Evolutionary conservation across 2,329 filamentous ascomycete species (phyloP).

Genomic region (Fusarium sp.): DNA sequence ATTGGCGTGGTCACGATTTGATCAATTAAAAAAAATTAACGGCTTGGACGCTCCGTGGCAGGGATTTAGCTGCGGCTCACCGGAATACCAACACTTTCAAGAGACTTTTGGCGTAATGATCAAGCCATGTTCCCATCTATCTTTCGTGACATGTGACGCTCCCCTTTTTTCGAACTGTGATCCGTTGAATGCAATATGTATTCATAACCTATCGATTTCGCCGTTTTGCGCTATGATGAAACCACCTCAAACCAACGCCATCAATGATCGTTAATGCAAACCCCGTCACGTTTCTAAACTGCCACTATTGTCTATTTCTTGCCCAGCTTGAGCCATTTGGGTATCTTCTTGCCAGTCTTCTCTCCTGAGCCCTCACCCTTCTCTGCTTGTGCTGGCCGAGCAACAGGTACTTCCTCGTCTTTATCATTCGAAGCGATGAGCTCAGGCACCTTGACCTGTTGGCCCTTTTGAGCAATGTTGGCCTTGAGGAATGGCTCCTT

Average conservation of each 20-base stretch:
- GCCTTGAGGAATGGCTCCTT: slow-evolving; percentile 69
- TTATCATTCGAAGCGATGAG: slow-evolving; percentile 58
- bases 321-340: slow-evolving; percentile 80
- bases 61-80: slow-evolving; percentile 49
- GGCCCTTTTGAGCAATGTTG: slow-evolving; percentile 70
- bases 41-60: slow-evolving; percentile 49
- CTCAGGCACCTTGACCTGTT: slow-evolving; percentile 74
- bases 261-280: slow-evolving; percentile 18
- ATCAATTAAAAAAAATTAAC: slow-evolving; percentile 47
- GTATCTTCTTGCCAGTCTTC: slow-evolving; percentile 78
- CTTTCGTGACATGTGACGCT: background rate
- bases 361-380: slow-evolving; percentile 54
- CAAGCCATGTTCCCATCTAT: slow-evolving; percentile 25
- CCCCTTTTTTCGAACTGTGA: background rate
- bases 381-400: slow-evolving; percentile 48
- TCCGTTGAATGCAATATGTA: background rate
- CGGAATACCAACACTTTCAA: slow-evolving; percentile 52
- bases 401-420: slow-evolving; percentile 36
- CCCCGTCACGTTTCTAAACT: background rate
- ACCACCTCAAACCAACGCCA: slow-evolving; percentile 26
- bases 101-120: slow-evolving; percentile 44
- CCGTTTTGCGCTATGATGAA: background rate
- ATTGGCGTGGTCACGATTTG: slow-evolving; percentile 53
- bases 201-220: background rate
- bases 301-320: slow-evolving; percentile 66